Conservation (phyloP, 805 yeast genomes). For the Wickerhamiella nectarea region DNA sequence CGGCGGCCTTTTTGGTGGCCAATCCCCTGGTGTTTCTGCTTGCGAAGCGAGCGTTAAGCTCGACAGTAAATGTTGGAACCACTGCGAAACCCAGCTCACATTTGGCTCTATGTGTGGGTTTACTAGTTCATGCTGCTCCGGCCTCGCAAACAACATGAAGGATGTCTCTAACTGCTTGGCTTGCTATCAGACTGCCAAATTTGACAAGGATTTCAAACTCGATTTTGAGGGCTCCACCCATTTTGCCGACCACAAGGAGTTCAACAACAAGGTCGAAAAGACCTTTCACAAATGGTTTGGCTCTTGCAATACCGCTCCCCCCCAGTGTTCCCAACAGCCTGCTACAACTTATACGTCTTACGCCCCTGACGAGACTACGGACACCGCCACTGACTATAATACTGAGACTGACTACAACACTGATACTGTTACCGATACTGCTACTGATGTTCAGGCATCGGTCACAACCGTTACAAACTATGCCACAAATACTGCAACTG, state of each 20-base stretch:
- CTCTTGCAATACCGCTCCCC: slow-evolving; percentile 3
- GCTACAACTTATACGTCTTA: background rate
- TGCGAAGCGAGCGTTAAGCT: slow-evolving; percentile 1
- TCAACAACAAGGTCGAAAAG: slow-evolving; percentile 3
- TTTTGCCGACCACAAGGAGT: slow-evolving; percentile 3
- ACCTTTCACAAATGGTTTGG: slow-evolving; percentile 5
- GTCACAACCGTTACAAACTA: background rate
- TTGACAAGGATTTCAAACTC: background rate
- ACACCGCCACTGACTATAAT: background rate
- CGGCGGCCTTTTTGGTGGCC: slow-evolving; percentile 2
- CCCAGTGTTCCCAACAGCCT: background rate
- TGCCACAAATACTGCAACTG: background rate
- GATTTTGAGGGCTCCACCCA: background rate
- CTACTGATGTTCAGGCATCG: background rate
- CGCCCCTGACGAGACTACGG: background rate
- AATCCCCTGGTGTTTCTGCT: background rate
- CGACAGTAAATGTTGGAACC: slow-evolving; percentile 5
- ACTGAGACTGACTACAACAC: background rate
- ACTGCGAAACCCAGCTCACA: slow-evolving; percentile 9
- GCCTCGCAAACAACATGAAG: slow-evolving; percentile 1
- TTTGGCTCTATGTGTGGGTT: background rate
- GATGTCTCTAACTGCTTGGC: slow-evolving; percentile 8
- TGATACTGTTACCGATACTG: background rate
- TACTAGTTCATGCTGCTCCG: slow-evolving; percentile 2
- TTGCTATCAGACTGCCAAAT: slow-evolving; percentile 6